phyloP scores from a whole-genome alignment of 169 alveolate genomes.

The Eimeria tenella region DNA sequence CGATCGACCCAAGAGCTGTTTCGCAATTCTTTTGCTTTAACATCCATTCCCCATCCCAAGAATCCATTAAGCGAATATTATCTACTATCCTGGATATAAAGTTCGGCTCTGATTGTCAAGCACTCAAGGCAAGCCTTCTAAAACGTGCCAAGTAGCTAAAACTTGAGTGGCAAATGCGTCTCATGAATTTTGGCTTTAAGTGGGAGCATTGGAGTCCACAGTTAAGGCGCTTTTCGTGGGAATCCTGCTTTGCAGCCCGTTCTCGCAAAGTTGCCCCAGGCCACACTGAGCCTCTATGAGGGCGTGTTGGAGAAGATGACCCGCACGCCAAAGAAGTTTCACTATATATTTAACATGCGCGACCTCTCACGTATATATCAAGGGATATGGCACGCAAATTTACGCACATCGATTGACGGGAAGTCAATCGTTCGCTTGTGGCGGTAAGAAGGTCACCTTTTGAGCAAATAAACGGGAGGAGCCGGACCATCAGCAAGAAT shows the following conservation, averaged over 20 bases:
- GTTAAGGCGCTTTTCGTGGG: constrained; percentile 60
- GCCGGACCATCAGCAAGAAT: not conserved
- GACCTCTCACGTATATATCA: constrained; percentile 95
- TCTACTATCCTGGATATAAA: constrained; percentile 91
- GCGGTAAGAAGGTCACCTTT: constrained; percentile 79
- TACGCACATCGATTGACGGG: constrained; percentile 87
- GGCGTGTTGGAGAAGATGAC: constrained; percentile 89
- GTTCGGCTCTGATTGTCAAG: constrained; percentile 78
- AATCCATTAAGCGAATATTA: constrained; percentile 92
- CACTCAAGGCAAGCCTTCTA: constrained; percentile 7
- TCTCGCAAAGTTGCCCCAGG: constrained; percentile 88
- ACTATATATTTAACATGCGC: constrained; percentile 95
- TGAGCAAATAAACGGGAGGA: not conserved
- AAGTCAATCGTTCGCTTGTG: constrained; percentile 92
- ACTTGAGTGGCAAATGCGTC: not conserved
- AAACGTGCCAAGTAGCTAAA: not conserved
- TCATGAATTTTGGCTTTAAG: not conserved
- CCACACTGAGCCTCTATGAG: constrained; percentile 91
- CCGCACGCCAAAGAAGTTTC: constrained; percentile 95
- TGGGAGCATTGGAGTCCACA: no score
- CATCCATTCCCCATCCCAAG: constrained; percentile 89
- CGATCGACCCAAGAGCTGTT: constrained; percentile 94
- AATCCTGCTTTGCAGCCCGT: constrained; percentile 59
- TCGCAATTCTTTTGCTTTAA: constrained; percentile 90
- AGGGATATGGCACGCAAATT: constrained; percentile 91